A percentile compares a stretch with the other conserved stretches of the same genome.
These are phyloP conservation scores for Xylaria nigripes DNA, from an alignment of 495 filamentous ascomycete species.

Conservation along the genomic window DNA sequence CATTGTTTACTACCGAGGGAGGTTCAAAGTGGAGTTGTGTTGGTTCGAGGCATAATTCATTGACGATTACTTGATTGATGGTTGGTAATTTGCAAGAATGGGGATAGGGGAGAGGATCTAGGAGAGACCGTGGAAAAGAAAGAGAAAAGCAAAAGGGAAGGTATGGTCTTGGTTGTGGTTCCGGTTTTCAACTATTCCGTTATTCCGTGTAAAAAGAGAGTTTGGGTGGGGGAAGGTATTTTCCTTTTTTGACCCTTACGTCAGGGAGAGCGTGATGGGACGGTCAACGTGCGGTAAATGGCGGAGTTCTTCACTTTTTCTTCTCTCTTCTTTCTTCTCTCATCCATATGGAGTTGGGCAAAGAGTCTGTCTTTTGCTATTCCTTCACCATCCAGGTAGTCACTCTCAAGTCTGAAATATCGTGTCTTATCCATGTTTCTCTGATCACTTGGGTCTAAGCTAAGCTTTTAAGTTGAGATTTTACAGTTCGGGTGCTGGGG, in stretches of 20 bases:
- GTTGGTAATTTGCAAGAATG: constrained; percentile 9
- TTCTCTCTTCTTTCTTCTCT: constrained; percentile 1
- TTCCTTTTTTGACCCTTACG: not conserved
- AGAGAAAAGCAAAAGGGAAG: not conserved
- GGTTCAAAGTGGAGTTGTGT: constrained; percentile 5
- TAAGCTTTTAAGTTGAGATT: not conserved
- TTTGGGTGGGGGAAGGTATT: constrained; percentile 12
- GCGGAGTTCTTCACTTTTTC: constrained; percentile 11
- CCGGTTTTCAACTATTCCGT: not conserved
- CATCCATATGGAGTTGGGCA: constrained; percentile 20
- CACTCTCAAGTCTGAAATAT: not conserved
- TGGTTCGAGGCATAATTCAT: constrained; percentile 2
- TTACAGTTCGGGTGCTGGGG: no score
- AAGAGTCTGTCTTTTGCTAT: constrained; percentile 5
- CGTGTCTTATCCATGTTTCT: not conserved
- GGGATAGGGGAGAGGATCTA: not conserved
- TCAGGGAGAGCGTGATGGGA: constrained; percentile 15
- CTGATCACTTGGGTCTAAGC: not conserved
- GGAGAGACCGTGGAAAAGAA: not conserved
- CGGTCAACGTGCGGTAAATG: constrained; percentile 10
- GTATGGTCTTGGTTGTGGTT: not conserved
- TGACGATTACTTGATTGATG: not conserved
- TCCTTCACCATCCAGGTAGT: not conserved
- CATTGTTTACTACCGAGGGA: constrained; percentile 3
- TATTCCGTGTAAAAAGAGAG: constrained; percentile 9